phyloP scores from a whole-genome alignment of 257 asterid species.

The Gentiana dahurica region DNA sequence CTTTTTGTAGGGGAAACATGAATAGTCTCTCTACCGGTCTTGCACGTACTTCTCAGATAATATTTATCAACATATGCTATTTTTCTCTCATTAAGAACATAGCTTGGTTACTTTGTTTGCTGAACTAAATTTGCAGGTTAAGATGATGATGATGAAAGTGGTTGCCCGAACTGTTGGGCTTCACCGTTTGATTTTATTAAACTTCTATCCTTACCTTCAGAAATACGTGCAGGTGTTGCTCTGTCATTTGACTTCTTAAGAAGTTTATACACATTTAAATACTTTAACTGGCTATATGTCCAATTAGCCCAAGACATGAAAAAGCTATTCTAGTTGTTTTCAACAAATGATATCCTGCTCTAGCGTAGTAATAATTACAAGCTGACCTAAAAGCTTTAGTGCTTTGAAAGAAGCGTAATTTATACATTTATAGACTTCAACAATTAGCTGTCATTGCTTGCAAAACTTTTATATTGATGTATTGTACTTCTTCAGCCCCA shows the following conservation, averaged over 20 bases:
- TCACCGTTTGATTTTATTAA: conserved; percentile 64
- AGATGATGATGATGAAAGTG: conserved; percentile 87
- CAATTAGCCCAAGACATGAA: too few relatives aligned
- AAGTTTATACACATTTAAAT: too few relatives aligned
- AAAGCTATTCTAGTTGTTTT: too few relatives aligned
- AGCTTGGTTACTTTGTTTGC: not conserved
- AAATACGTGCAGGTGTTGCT: conserved; percentile 72
- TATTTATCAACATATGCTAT: not conserved
- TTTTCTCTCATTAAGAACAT: not conserved
- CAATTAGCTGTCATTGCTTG: conserved; percentile 2
- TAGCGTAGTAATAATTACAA: too few relatives aligned
- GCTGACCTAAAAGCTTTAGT: not conserved
- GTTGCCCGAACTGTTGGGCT: conserved; percentile 81
- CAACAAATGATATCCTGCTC: too few relatives aligned
- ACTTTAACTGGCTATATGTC: too few relatives aligned
- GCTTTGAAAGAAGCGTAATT: not conserved
- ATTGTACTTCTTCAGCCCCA: conserved; percentile 53
- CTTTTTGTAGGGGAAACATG: not conserved
- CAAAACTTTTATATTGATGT: conserved; percentile 6
- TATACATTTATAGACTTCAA: not conserved
- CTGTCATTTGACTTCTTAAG: not conserved
- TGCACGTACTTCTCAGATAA: not conserved
- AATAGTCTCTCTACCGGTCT: too few relatives aligned
- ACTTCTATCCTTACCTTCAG: conserved; percentile 69
- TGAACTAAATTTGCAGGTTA: conserved; percentile 38